Evolutionary conservation across 345 rosid genomes (phyloP), one percentile per base, ranked within the genome.

Genomic region (Eucalyptus albens): DNA sequence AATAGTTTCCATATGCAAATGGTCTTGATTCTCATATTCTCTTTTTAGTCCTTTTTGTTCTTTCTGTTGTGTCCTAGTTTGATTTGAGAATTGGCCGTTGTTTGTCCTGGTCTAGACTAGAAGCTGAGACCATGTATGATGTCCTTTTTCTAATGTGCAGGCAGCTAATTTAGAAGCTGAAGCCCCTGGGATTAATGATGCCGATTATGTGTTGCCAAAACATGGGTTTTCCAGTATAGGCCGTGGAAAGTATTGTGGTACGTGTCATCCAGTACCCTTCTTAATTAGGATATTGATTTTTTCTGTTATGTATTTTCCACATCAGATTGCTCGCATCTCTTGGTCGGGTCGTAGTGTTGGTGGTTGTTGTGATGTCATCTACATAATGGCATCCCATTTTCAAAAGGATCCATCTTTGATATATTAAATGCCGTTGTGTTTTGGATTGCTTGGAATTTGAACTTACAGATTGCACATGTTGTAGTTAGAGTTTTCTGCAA

Each of bases 191-290:
- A 94, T 96, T 90, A 95, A 93, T 62, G 96, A 92, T 88, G 92
- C 94, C 50, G 97, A 91, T 91, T 95, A 94, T 92, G 95, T 93
- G 89, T 92, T 94, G 93, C 90, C 94, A 83, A 97, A 95, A 92
- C 97, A 96, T 90, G 98, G 92, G 88, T 96, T 93, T 92, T 94
- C 98, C 86, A 92, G 94, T 89, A 89, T 94, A 90, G 95, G 95
- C 37, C 96, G 91, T 90, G 97, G 96, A 91, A 96, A 98, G 87
- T 97, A 94, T 91, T 94, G 98, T 91, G 99, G 99, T 97, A 95
- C 60, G 89, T 89, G 67, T 50, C 17, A 11, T 45, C 51, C 19
- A 44, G 42, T 44, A 49, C 72, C 60, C 87, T 81, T 81, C 59
- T 24, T 72, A 44, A n/a, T 67, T 85, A 44, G 14, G 21, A 65